Base-by-base conservation (phyloP, 495 filamentous ascomycete genomes). In the Penicillium ochrochloron region DNA sequence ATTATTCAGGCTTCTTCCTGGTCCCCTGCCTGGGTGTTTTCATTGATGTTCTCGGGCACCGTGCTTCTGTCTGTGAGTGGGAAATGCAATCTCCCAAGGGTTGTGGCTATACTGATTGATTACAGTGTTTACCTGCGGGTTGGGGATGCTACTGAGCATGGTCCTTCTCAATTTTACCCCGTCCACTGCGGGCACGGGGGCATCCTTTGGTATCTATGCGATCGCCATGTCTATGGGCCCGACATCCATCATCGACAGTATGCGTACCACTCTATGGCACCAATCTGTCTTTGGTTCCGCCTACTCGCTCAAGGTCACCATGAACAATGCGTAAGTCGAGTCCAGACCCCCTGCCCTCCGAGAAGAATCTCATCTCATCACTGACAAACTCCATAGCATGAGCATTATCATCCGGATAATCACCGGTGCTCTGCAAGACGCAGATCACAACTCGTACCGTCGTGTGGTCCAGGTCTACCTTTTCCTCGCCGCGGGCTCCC, bases 271-370 rank as follows among this genome's bases (percentile, higher is more conserved):
- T 3, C 65, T 81, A 14, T 81, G 76, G 75, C 70, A 83, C 35
- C 78, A 81, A 55, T 77, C 74, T 0, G 75, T 82, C 0, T 83
- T 80, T 63, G 78, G 78, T 2, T 78, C 78, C 5, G 80, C 78
- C 0, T 82, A 78, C 58, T 68, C 80, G 1, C 56, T 80, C 23
- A 82, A 82, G 46, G 71, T 82, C 34, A 79, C 78, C 39, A 81
- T 82, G 76, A 81, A 81, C 60, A 78, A 80, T 46, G 76, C 73
- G 76, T 78, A 68, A 59, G 72, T 67, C n/a, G 25, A 29, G 42
- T 51, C n/a, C 31, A 11, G 0, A 25, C 5, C 4, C 4, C 5
- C 17, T 14, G 33, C 2, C 5, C 33, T 21, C n/a, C 34, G 12
- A 11, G 17, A 12, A 11, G 8, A 33, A 33, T 27, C 25, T 2